Conservation (phyloP, 169 alveolate species). For the Babesia divergens region DNA sequence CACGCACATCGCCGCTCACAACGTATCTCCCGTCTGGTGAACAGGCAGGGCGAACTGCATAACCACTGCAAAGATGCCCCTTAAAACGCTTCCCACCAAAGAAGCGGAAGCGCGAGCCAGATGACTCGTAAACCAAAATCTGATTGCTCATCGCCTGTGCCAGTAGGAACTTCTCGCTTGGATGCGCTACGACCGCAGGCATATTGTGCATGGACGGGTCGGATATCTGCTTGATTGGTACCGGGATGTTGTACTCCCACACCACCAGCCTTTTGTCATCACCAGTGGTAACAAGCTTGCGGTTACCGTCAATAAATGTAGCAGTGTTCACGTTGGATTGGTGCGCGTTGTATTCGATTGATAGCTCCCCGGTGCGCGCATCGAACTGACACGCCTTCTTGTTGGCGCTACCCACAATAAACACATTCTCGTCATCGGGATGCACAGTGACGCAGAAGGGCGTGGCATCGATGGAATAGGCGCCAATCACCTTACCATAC, state of each 20-base stretch:
- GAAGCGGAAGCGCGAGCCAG: conserved; percentile 74
- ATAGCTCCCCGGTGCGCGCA: conserved; percentile 84
- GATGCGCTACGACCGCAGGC: conserved; percentile 90
- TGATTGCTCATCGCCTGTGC: conserved; percentile 94
- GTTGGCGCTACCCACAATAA: conserved; percentile 91
- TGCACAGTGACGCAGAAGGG: conserved; percentile 91
- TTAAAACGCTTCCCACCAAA: conserved; percentile 90
- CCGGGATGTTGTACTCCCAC: conserved; percentile 96
- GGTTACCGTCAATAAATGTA: conserved; percentile 88
- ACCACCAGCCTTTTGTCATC: conserved; percentile 94
- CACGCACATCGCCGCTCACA: conserved; percentile 94
- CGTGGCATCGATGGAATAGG: conserved; percentile 83
- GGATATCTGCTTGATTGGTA: conserved; percentile 92
- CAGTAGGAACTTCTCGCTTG: conserved; percentile 89
- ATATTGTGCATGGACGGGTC: conserved; percentile 94
- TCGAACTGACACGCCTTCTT: conserved; percentile 90
- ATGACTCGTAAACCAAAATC: conserved; percentile 90
- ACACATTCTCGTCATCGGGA: conserved; percentile 85
- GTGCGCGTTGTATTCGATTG: conserved; percentile 92
- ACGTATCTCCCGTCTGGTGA: conserved; percentile 95
- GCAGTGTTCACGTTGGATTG: conserved; percentile 90
- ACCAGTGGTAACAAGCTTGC: conserved; percentile 90
- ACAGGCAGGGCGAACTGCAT: conserved; percentile 90
- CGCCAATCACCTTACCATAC: conserved; percentile 91
- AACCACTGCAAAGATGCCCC: conserved; percentile 92